Percentiles rank a stretch among this genome's conserved stretches.
Evolutionary conservation across 352 stramenopile species (phyloP).

Genomic region (Pythium vanterpoolii): DNA sequence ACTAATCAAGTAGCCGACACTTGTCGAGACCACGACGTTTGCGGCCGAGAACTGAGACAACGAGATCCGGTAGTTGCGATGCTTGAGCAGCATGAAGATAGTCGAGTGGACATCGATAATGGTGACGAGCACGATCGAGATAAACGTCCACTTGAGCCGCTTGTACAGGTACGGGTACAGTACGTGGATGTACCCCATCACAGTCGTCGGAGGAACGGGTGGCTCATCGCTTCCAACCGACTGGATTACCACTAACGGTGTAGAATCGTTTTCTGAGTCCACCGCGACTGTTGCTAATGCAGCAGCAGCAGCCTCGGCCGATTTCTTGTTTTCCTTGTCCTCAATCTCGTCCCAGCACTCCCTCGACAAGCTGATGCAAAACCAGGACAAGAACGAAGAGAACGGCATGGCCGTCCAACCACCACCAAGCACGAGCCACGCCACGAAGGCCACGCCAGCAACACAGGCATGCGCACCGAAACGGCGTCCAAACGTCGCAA

Average conservation of each 20-base stretch:
- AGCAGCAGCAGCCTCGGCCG: not conserved
- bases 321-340: slow-evolving; percentile 19
- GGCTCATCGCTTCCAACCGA: not conserved
- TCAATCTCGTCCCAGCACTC: slow-evolving; percentile 80
- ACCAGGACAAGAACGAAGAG: slow-evolving; percentile 55
- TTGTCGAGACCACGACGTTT: slow-evolving; percentile 65
- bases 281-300: not conserved
- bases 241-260: slow-evolving; percentile 7
- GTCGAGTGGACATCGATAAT: slow-evolving; percentile 69
- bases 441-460: slow-evolving; percentile 31
- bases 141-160: slow-evolving; percentile 75
- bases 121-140: slow-evolving; percentile 64
- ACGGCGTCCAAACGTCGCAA: slow-evolving; percentile 27
- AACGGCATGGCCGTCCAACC: slow-evolving; percentile 46
- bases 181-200: slow-evolving; percentile 29
- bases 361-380: slow-evolving; percentile 59
- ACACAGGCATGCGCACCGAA: slow-evolving; percentile 42
- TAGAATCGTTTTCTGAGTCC: not conserved
- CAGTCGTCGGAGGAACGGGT: not conserved
- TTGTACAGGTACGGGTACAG: slow-evolving; percentile 63
- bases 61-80: slow-evolving; percentile 37
- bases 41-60: slow-evolving; percentile 75
- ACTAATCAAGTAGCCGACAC: slow-evolving; percentile 65
- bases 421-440: slow-evolving; percentile 33
- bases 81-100: slow-evolving; percentile 42